Evolutionary conservation across 164 flowering plant genomes (phyloP).

Genomic region (Vitis rotundifolia): DNA sequence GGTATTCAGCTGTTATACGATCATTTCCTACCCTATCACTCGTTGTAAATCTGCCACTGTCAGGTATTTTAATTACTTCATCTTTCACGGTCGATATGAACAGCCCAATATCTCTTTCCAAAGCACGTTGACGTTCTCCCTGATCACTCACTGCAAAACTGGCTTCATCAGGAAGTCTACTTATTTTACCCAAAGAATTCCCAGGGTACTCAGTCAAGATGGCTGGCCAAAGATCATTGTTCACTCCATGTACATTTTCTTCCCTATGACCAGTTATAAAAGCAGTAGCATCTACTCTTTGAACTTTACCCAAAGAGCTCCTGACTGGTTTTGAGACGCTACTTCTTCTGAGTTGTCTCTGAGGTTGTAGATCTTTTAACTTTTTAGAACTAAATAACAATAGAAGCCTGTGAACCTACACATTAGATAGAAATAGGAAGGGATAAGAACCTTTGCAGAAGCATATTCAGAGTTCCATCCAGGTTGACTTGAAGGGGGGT

Average conservation of each 20-base stretch:
- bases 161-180: too few species aligned
- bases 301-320: neutral
- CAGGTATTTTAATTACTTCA: too few species aligned
- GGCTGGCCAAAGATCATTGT: slow-evolving; percentile 4
- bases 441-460: neutral
- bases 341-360: slow-evolving; percentile 6
- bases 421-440: slow-evolving; percentile 2
- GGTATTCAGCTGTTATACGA: too few species aligned
- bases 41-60: too few species aligned
- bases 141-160: too few species aligned
- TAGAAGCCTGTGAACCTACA: slow-evolving; percentile 47
- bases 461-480: neutral
- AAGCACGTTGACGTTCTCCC: too few species aligned
- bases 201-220: slow-evolving; percentile 4
- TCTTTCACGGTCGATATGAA: too few species aligned
- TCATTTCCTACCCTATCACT: too few species aligned
- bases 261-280: slow-evolving; percentile 2
- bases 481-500: neutral
- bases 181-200: too few species aligned
- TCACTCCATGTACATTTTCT: slow-evolving; percentile 2
- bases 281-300: slow-evolving; percentile 12
- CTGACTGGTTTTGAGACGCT: neutral
- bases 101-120: too few species aligned
- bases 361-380: slow-evolving; percentile 15
- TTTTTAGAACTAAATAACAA: slow-evolving; percentile 36